Conservation (phyloP, 2,329 filamentous ascomycete genomes). For the Westerdykella aurantiaca region DNA sequence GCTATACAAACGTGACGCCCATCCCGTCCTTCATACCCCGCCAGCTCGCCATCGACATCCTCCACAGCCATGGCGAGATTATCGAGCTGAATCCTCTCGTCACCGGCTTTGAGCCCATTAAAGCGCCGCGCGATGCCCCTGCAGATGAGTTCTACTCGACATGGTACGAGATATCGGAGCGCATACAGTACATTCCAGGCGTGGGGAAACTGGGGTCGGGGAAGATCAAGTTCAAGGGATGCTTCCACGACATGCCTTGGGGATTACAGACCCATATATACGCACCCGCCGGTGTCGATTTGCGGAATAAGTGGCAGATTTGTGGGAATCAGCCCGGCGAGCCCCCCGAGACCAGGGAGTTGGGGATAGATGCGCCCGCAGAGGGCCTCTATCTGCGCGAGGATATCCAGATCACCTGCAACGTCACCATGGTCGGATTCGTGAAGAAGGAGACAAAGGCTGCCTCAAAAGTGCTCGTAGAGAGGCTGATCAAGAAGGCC, state of each 20-base stretch:
- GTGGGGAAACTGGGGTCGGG: conserved; percentile 59
- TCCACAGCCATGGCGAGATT: conserved; percentile 65
- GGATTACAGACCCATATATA: conserved; percentile 68
- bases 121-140: conserved; percentile 61
- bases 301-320: conserved; percentile 64
- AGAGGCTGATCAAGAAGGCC: conserved; percentile 64
- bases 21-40: conserved; percentile 65
- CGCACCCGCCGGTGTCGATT: conserved; percentile 60
- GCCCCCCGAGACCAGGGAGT: conserved; percentile 55
- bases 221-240: conserved; percentile 63
- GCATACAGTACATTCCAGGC: conserved; percentile 63
- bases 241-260: conserved; percentile 68
- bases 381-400: conserved; percentile 64
- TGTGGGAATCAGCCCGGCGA: conserved; percentile 65
- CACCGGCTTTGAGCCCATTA: conserved; percentile 56
- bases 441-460: conserved; percentile 63
- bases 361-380: conserved; percentile 58
- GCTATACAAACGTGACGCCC: conserved; percentile 63
- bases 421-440: conserved; percentile 58
- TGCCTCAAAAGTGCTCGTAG: conserved; percentile 62
- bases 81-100: conserved; percentile 67
- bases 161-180: conserved; percentile 68
- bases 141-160: conserved; percentile 67
- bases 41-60: conserved; percentile 65
- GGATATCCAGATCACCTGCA: conserved; percentile 66